Base-by-base conservation (phyloP, 2,329 filamentous ascomycete species). In the Cladosporium sp. region DNA sequence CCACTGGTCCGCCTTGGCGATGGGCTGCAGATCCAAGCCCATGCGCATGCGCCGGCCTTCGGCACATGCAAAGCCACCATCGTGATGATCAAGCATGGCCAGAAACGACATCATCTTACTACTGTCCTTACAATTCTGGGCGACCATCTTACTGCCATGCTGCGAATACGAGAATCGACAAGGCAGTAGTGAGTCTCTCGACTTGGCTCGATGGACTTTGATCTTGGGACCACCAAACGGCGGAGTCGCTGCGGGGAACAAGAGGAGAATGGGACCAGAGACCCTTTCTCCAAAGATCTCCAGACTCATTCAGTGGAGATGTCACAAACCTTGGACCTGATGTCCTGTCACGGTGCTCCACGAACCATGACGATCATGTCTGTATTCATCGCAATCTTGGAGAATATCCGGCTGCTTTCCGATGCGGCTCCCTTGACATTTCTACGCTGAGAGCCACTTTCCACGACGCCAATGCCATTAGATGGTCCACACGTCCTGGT, bases 341-440 rank as follows among this genome's bases (percentile, higher is more conserved):
- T 33, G 43, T 36, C 11, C 27, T 48, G 43, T 25, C 43, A 48
- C 18, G 19, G 20, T 39, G 11, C 43, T 39, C 41, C 32, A 33
- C 25, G 18, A 39, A 32, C 7, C 6, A 6, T 33, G 43, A 35
- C 36, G 43, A 48, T 48, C 43, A 7, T 40, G 30, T 7, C 43
- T 48, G 22, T 12, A 22, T 48, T 16, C 11, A 48, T 39, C 33
- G 12, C 25, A 25, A 48, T 35, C 25, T 39, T 30, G 35, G 12
- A 39, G 35, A 25, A 32, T 48, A 22, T 40, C 43, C 43, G 35
- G 35, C 33, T 22, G 15, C 43, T 33, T 16, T 32, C 43, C 36
- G 36, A 13, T 25, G 36, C 22, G n/a, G 15, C 16, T 20, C 36
- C 13, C 35, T n/a, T 8, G 16, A 19, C 3, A 9, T 27, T 33